Base-by-base conservation (phyloP, 1,284 basidiomycete species). In the Waitea zeae region DNA sequence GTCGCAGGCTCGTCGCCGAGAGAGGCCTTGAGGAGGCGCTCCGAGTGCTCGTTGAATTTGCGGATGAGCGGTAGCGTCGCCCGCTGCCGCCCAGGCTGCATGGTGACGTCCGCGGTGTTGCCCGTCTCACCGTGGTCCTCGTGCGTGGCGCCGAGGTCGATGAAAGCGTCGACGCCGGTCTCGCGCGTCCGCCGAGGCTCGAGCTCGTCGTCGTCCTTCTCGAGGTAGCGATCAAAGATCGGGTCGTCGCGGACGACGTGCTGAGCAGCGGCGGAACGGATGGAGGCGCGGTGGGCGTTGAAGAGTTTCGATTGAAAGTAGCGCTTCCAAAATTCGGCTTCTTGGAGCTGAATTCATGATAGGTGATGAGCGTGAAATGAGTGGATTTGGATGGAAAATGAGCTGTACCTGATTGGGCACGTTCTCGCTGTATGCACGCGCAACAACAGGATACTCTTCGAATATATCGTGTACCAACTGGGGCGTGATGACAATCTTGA, bases 41-140 rank as follows among this genome's bases (percentile, higher is more conserved):
- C 84, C 0, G 88, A 93, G 54, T 98, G 95, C 48, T 96, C 88
- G 49, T 98, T 98, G 60, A 98, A 98, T 46, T 93, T 81, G 29
- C 95, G 70, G 46, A 99, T 96, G 20, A 98, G 66, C 0, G 95
- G 95, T 26, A 99, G 55, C 13, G 83, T 81, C 15, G 77, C 78
- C 33, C 78, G 66, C 51, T 95, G 83, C 44, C 79, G 72, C 5
- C 95, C 95, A 3, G 92, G 77, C 49, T 89, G 83, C 95, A 98
- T 99, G 0, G 95, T 97, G 31, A 86, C 57, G 49, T 99, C 95
- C 50, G 70, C 76, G 40, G 77, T 68, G 44, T 89, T 93, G 3
- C 87, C 83, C 2, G 80, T 80, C 60, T 90, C 83, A 28, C 65
- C 78, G 44, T 97, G 93, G 57, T 99, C 93, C 49, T 90, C 88